These are phyloP conservation scores for Ambrosia hybrid DNA, from an alignment of 140 eudicot species.

Conservation along the genomic window DNA sequence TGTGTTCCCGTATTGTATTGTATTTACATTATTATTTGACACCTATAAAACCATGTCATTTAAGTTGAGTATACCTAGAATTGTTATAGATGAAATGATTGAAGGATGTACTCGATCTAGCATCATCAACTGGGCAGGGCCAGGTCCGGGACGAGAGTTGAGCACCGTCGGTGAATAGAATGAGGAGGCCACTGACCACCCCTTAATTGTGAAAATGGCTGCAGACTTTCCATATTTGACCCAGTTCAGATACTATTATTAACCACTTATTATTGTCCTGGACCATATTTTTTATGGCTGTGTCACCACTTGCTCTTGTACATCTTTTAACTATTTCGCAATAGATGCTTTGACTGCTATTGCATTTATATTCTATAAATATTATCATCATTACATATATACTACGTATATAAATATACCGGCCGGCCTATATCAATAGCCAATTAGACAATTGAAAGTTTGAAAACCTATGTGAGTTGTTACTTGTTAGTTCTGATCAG, in stretches of 20 bases:
- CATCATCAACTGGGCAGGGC: not conserved
- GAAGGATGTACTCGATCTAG: not conserved
- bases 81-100: no score
- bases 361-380: not conserved
- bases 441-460: no score
- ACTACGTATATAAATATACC: no score
- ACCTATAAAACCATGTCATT: no score
- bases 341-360: no score
- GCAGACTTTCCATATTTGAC: constrained; percentile 26
- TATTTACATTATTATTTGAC: no score
- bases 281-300: constrained; percentile 23
- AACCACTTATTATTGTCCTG: constrained; percentile 20
- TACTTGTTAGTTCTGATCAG: no score
- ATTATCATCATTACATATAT: no score
- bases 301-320: constrained; percentile 21
- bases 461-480: no score
- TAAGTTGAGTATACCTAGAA: no score
- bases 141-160: not conserved
- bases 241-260: constrained; percentile 31
- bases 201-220: constrained; percentile 35
- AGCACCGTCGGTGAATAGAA: constrained; percentile 15
- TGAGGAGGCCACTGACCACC: not conserved
- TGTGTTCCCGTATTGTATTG: no score
- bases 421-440: no score
- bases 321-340: constrained; percentile 7